Base-by-base conservation (phyloP, 1,139 yeast species). In the Pichia kudriavzevii region DNA sequence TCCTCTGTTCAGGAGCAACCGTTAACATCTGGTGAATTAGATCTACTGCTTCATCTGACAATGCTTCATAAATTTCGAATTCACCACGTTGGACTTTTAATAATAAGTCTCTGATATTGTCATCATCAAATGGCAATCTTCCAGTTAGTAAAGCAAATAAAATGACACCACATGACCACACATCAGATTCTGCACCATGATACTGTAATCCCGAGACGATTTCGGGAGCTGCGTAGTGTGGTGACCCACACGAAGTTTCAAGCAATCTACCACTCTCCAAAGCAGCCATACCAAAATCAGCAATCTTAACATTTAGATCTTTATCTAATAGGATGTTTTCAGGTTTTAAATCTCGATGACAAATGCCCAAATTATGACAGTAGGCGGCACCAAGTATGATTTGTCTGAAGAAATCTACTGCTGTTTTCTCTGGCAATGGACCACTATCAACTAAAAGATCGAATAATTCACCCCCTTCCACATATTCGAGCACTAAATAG, bases 231-330 rank as follows among this genome's bases (percentile, higher is more conserved):
- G 98, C 98, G 60, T 91, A 91, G 60, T 93, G 98, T 16, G 98
- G 98, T 16, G 96, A 85, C 1, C 99, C 99, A 61, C 99, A 91
- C 22, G 94, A 80, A 1, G 98, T 91, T 57, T 91, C 96, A 39
- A 93, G 67, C 53, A 91, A 63, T 50, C 82, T 74, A 39, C 75
- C 73, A 26, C 94, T 79, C 58, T 91, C 98, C 32, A 91, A 65
- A 2, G 98, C 98, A n/a, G 99, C 98, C 98, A 91, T 93, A 26
- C 99, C 99, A 58, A 91, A 91, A 61, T 91, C 99, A 12, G 99
- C 98, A 48, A 91, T 88, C 58, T 91, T 91, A 59, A 91, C 87
- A 57, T 84, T 87, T 46, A 80, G 75, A 56, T 84, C 73, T 56
- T 81, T 79, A 61, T 93, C 98, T 31, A 91, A 66, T 32, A 91